Evolutionary conservation across 2,329 filamentous ascomycete species (phyloP), one percentile per base, ranked within the genome.

Genomic region (Colletotrichum tropicale): DNA sequence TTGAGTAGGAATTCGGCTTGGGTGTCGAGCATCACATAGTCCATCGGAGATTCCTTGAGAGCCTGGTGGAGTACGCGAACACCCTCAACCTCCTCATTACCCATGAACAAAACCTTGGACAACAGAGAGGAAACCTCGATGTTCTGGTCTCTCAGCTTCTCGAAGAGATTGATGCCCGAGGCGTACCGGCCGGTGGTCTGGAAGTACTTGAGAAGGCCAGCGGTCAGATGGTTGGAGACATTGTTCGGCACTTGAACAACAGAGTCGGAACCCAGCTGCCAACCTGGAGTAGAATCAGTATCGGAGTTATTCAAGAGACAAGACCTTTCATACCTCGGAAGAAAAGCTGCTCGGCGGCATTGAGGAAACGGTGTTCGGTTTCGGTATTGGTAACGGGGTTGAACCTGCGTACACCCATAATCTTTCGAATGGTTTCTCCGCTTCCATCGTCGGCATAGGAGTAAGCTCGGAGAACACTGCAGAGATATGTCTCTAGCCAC

Each of bases 321-420:
- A 24, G 38, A 21, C 13, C 28, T 26, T 16, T 77, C 84, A 71
- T 85, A 95, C 96, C 96, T 85, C 94, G 92, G 87, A 98, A 98
- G 86, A 99, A 99, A 36, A 99, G 89, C 81, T 94, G 94, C 86
- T 99, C 97, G 13, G 97, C 97, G 24, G 97, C 95, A 81, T 98
- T 94, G 56, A 99, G 88, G 83, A 99, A 99, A 78, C 95, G 95
- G 83, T 99, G 97, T 85, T 99, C 97, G 76, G 95, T 96, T 84
- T 99, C 97, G n/a, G 97, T 98, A 84, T 95, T 98, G 64, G 96
- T 98, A 76, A 99, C 95, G 2, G 97, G 97, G 82, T 99, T 99
- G 89, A 99, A 98, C 77, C 97, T 92, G 80, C 97, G 91, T 66
- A 98, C 96, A n/a, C 96, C 97, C 83, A 98, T 95, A 76, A 99